Percentiles rank a stretch among this genome's conserved stretches.
These are phyloP conservation scores for Sclerotinia minor DNA, from an alignment of 2,329 filamentous ascomycete species.

Conservation along the genomic window DNA sequence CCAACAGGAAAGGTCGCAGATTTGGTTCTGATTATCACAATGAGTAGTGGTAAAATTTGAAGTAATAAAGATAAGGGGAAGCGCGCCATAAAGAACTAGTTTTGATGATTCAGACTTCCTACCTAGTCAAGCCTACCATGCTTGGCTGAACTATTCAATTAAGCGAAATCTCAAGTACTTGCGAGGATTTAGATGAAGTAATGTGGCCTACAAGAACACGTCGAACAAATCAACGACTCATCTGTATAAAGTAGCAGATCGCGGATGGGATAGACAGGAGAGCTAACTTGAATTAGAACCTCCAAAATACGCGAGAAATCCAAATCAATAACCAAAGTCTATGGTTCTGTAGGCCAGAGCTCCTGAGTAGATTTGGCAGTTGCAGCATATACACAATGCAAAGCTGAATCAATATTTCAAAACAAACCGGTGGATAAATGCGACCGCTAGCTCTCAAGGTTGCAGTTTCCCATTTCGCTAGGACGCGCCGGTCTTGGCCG, in stretches of 20 bases:
- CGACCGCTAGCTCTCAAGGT: neutral
- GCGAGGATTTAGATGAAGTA: neutral
- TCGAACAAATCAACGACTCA: too few species aligned
- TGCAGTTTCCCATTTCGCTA: neutral
- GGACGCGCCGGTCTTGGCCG: neutral
- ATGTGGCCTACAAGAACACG: fast-evolving
- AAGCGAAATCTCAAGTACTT: neutral
- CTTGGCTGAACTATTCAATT: too few species aligned
- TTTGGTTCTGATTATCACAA: neutral
- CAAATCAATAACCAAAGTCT: neutral
- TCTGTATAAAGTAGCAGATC: neutral
- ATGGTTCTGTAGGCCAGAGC: fast-evolving
- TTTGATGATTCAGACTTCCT: neutral
- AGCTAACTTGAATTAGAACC: neutral
- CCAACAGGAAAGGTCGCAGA: neutral
- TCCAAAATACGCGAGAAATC: neutral
- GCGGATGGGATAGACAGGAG: neutral
- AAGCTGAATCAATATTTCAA: neutral
- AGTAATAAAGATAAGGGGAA: neutral
- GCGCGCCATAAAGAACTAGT: too few species aligned
- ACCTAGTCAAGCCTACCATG: neutral
- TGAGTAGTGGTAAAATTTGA: neutral
- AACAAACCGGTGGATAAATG: neutral
- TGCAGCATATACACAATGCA: neutral
- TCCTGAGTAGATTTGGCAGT: neutral